Evolutionary conservation across 768 basidiomycete species (phyloP).

Genomic region (Scleroderma bovista): DNA sequence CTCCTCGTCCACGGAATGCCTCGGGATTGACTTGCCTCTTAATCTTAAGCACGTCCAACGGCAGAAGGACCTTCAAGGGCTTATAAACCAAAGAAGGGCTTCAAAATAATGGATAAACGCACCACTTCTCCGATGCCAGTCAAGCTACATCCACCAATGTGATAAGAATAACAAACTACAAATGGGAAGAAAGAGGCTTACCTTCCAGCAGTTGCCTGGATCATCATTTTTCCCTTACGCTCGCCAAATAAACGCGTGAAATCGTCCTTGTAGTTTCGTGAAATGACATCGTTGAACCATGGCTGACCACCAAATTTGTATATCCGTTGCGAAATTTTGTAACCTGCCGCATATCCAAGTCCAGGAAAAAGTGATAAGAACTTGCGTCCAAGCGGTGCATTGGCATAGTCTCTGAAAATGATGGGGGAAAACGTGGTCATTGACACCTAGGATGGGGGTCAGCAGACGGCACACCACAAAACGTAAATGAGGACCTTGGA

Average conservation of each 20-base stretch:
- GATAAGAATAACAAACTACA: neutral
- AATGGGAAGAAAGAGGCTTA: constrained; percentile 28
- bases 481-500: constrained; percentile 45
- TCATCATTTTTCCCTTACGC: constrained; percentile 92
- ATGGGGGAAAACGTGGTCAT: constrained; percentile 60
- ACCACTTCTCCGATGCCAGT: constrained; percentile 94
- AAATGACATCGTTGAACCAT: constrained; percentile 91
- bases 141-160: constrained; percentile 35
- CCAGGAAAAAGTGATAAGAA: constrained; percentile 95
- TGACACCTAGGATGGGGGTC: constrained; percentile 44
- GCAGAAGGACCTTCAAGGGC: constrained; percentile 68
- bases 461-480: neutral
- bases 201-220: constrained; percentile 94
- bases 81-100: neutral
- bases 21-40: constrained; percentile 98
- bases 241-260: constrained; percentile 89
- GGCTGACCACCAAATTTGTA: constrained; percentile 99
- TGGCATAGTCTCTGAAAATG: constrained; percentile 83
- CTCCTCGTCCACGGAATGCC: constrained; percentile 91
- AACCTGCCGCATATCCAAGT: constrained; percentile 96
- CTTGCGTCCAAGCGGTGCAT: constrained; percentile 58
- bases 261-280: constrained; percentile 69
- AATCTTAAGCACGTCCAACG: constrained; percentile 95
- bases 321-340: constrained; percentile 89
- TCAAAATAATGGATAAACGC: constrained; percentile 14